A percentile compares a stretch with the other conserved stretches of the same genome.
These are phyloP conservation scores for Hymenoscyphus repandus DNA, from an alignment of 2,329 filamentous ascomycete genomes.

Conservation along the genomic window DNA sequence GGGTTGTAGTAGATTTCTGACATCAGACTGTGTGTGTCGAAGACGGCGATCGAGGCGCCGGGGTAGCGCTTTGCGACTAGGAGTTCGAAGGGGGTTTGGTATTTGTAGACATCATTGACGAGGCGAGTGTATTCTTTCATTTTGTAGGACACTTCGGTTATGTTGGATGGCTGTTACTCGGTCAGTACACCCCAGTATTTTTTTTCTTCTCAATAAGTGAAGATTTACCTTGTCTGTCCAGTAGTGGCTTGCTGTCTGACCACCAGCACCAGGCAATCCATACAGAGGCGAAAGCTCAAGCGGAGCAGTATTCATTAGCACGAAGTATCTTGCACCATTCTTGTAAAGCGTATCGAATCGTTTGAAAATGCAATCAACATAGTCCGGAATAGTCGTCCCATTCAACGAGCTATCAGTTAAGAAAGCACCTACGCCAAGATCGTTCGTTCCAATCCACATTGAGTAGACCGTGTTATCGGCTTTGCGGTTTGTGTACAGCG, in stretches of 20 bases:
- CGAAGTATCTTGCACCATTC: conserved; percentile 63
- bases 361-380: conserved; percentile 62
- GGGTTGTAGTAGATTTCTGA: conserved; percentile 61
- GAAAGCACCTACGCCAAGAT: conserved; percentile 62
- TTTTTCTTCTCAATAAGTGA: neutral
- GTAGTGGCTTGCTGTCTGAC: conserved; percentile 38
- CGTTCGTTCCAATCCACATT: conserved; percentile 79
- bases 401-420: conserved; percentile 55
- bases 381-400: conserved; percentile 57
- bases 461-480: conserved; percentile 63
- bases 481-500: conserved; percentile 41
- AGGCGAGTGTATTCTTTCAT: conserved; percentile 45
- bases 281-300: conserved; percentile 66
- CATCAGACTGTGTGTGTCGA: conserved; percentile 62
- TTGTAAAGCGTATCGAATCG: conserved; percentile 59
- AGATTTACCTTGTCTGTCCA: conserved; percentile 35
- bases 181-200: conserved; percentile 32
- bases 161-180: conserved; percentile 39
- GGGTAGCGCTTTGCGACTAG: conserved; percentile 44
- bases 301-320: conserved; percentile 65
- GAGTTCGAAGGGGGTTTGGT: conserved; percentile 44
- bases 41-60: conserved; percentile 57
- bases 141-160: conserved; percentile 42
- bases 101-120: conserved; percentile 45
- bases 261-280: conserved; percentile 41